Evolutionary conservation across 495 filamentous ascomycete genomes (phyloP).

Genomic region (Talaromyces stipitatus): DNA sequence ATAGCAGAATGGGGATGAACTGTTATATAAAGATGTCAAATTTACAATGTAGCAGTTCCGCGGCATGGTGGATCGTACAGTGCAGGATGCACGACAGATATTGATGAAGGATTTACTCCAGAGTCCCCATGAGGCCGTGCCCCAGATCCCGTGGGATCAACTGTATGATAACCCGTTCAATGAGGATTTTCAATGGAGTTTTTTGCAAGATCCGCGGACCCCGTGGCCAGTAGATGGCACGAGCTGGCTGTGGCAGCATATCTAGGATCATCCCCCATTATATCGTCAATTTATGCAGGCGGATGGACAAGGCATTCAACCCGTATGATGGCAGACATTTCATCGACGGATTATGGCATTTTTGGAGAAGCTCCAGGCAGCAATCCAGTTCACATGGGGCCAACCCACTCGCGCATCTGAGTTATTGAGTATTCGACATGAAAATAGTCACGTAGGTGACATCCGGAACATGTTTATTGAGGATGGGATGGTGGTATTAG

Average conservation of each 20-base stretch:
- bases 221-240: slow-evolving; percentile 1
- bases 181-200: slow-evolving; percentile 7
- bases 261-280: slow-evolving; percentile 2
- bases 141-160: not conserved
- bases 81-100: not conserved
- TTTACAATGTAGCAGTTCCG: slow-evolving; percentile 11
- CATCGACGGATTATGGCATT: too few species aligned
- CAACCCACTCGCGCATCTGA: too few species aligned
- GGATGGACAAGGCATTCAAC: too few species aligned
- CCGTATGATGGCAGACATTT: too few species aligned
- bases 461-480: not conserved
- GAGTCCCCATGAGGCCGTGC: not conserved
- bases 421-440: too few species aligned
- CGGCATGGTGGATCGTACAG: slow-evolving; percentile 4
- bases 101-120: not conserved
- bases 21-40: slow-evolving; percentile 6
- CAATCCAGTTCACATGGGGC: too few species aligned
- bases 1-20: slow-evolving; percentile 5
- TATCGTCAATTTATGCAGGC: not conserved
- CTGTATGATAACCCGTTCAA: slow-evolving; percentile 6
- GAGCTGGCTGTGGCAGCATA: slow-evolving; percentile 1
- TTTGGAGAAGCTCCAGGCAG: too few species aligned
- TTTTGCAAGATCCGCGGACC: slow-evolving; percentile 7
- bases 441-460: too few species aligned
- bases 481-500: not conserved